Evolutionary conservation across 352 stramenopile genomes (phyloP).

Genomic region (Globisporangium viniferum): DNA sequence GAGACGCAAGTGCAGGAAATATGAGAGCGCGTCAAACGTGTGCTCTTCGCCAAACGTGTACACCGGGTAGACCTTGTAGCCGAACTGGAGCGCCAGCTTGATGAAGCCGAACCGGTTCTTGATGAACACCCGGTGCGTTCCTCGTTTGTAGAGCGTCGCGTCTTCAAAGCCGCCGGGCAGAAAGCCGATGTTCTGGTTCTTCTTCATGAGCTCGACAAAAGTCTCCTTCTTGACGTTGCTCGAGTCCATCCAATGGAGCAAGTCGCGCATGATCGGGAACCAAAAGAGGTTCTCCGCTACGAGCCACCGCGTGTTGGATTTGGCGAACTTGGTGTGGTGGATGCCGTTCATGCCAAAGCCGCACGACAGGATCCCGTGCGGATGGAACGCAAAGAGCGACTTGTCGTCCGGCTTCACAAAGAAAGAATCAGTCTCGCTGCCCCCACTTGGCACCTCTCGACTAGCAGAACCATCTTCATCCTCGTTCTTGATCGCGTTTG

Average conservation of each 20-base stretch:
- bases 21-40: conserved; percentile 85
- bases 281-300: conserved; percentile 68
- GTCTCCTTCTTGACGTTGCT: conserved; percentile 42
- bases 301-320: conserved; percentile 55
- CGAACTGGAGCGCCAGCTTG: conserved; percentile 89
- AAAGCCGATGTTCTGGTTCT: conserved; percentile 73
- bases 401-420: conserved; percentile 14
- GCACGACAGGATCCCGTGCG: conserved; percentile 58
- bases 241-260: conserved; percentile 71
- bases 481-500: not conserved
- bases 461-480: not conserved
- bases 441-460: not conserved
- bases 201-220: conserved; percentile 50
- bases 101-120: conserved; percentile 92
- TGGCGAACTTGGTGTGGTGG: conserved; percentile 43
- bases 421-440: not conserved
- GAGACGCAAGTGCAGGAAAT: conserved; percentile 73
- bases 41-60: conserved; percentile 93
- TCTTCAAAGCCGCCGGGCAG: conserved; percentile 94
- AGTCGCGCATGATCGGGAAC: conserved; percentile 63
- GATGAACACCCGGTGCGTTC: conserved; percentile 88
- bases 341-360: conserved; percentile 56
- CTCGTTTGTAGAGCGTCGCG: conserved; percentile 81
- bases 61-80: conserved; percentile 85
- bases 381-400: conserved; percentile 54